A percentile compares a stretch with the other conserved stretches of the same genome.
Conservation (phyloP, 1,284 basidiomycete species). For the Moesziomyces parantarcticus region DNA sequence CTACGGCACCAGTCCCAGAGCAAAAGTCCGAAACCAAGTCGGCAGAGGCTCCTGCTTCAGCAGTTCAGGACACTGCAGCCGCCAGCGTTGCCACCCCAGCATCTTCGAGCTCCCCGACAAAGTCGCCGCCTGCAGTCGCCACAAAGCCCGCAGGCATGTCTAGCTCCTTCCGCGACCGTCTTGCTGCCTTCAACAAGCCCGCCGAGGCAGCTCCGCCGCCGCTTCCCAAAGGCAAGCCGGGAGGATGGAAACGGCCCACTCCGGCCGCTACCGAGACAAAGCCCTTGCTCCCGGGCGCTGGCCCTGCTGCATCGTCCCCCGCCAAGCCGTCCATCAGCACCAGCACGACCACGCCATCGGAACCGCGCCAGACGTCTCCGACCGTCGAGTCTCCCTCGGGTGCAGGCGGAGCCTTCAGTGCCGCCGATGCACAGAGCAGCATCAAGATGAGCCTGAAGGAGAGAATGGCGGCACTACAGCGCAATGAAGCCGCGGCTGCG, state of each 20-base stretch:
- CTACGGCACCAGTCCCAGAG: not conserved
- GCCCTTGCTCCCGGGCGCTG: conserved; percentile 53
- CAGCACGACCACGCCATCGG: not conserved
- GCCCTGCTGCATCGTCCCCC: conserved; percentile 16
- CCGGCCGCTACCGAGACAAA: conserved; percentile 47
- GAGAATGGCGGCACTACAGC: conserved; percentile 66
- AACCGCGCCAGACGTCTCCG: conserved; percentile 14
- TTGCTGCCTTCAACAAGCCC: conserved; percentile 66
- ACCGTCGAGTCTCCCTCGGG: conserved; percentile 13
- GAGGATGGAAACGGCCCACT: conserved; percentile 63
- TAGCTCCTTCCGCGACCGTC: conserved; percentile 62
- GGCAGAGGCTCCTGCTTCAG: not conserved
- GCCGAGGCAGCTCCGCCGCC: conserved; percentile 56
- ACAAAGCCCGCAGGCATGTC: conserved; percentile 56
- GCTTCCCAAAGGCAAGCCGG: conserved; percentile 58
- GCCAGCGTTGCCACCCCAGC: conserved; percentile 5
- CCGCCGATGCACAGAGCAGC: conserved; percentile 63
- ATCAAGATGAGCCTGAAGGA: conserved; percentile 67
- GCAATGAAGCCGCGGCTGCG: conserved; percentile 43
- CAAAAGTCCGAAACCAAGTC: not conserved
- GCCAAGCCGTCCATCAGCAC: conserved; percentile 8
- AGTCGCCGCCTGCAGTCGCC: conserved; percentile 42
- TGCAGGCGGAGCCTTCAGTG: conserved; percentile 46
- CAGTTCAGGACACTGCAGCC: conserved; percentile 4
- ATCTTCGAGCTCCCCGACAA: conserved; percentile 18